These are phyloP conservation scores for Kernera saxatilis DNA, from an alignment of 345 rosid genomes.

Conservation along the genomic window DNA sequence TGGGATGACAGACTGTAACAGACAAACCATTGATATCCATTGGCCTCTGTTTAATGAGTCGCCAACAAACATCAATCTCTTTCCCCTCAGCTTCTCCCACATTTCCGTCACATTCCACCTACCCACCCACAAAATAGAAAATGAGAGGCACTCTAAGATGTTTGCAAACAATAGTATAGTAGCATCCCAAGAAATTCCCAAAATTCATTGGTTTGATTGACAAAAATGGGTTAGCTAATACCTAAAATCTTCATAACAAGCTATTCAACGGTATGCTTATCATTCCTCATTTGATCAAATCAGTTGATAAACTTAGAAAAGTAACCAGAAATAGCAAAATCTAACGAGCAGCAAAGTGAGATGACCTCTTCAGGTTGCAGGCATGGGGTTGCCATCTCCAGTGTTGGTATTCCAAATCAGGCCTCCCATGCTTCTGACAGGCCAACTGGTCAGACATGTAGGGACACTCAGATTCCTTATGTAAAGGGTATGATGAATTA, in stretches of 20 bases:
- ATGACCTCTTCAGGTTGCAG: slow-evolving; percentile 76
- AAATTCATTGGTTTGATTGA: no score
- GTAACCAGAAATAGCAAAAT: background rate
- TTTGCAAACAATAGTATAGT: background rate
- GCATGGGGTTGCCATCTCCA: slow-evolving; percentile 98
- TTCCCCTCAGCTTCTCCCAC: slow-evolving; percentile 98
- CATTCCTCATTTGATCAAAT: background rate
- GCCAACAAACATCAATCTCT: slow-evolving; percentile 94
- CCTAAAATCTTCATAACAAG: no score
- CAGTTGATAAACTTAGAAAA: background rate
- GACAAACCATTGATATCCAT: slow-evolving; percentile 97
- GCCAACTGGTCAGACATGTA: slow-evolving; percentile 99
- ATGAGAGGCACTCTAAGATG: no score
- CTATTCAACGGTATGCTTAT: no score
- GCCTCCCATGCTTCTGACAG: slow-evolving; percentile 91
- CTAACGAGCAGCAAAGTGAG: background rate
- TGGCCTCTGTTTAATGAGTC: slow-evolving; percentile 96
- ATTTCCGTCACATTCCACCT: slow-evolving; percentile 85
- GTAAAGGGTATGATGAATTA: slow-evolving; percentile 63
- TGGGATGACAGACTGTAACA: slow-evolving; percentile 78
- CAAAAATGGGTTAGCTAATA: no score
- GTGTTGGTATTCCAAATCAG: slow-evolving; percentile 64
- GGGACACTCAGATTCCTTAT: slow-evolving; percentile 78
- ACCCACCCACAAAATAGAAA: background rate
- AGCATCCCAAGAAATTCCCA: background rate